Conservation (phyloP, 1,139 yeast species). For the Kodamaea suecica region DNA sequence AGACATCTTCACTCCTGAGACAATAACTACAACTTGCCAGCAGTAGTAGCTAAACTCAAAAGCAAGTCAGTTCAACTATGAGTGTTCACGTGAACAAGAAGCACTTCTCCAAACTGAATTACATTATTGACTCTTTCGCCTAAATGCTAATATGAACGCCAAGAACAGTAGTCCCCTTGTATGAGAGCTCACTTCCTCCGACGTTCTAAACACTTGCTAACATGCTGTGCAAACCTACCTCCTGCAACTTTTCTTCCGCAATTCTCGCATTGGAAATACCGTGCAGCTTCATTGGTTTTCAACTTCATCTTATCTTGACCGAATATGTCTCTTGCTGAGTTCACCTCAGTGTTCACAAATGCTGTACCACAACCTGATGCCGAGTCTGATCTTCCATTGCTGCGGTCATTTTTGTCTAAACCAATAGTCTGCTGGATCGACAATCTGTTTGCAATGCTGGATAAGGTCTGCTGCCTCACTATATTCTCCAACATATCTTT, state of each 20-base stretch:
- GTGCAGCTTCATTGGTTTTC: slow-evolving; percentile 36
- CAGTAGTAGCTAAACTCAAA: too few relatives aligned
- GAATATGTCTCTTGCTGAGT: slow-evolving; percentile 33
- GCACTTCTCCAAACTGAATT: too few relatives aligned
- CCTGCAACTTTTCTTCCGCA: slow-evolving; percentile 89
- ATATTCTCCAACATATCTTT: slow-evolving; percentile 36
- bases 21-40: too few relatives aligned
- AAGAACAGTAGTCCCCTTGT: too few relatives aligned
- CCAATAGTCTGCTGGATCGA: slow-evolving; percentile 22
- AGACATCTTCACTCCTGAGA: too few relatives aligned
- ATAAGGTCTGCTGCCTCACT: slow-evolving; percentile 34
- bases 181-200: slow-evolving; percentile 18
- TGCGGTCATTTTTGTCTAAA: slow-evolving; percentile 8
- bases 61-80: too few relatives aligned
- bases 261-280: slow-evolving; percentile 73
- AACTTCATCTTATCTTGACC: slow-evolving; percentile 42
- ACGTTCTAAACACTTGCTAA: slow-evolving; percentile 74
- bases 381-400: slow-evolving; percentile 4
- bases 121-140: too few relatives aligned
- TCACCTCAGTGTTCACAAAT: slow-evolving; percentile 11
- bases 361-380: too few relatives aligned
- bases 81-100: too few relatives aligned
- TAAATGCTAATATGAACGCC: too few relatives aligned
- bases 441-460: slow-evolving; percentile 25
- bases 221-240: slow-evolving; percentile 86